Percentiles rank a stretch among this genome's conserved stretches.
These are phyloP conservation scores for Fusarium sambucinum DNA, from an alignment of 2,329 filamentous ascomycete species.

Conservation along the genomic window DNA sequence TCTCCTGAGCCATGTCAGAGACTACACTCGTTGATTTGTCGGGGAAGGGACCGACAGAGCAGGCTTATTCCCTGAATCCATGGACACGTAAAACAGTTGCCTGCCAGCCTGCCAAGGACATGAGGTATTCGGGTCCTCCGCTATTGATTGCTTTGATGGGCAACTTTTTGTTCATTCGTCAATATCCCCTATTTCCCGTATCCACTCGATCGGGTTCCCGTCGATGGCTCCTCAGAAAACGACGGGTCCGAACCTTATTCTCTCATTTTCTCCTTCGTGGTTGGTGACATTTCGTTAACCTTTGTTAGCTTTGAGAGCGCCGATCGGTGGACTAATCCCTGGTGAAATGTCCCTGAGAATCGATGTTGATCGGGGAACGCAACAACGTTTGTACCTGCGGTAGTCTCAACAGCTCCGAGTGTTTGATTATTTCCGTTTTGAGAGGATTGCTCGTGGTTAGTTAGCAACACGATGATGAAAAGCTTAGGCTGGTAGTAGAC, in stretches of 20 bases:
- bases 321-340: neutral
- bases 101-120: neutral
- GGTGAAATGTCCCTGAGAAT: constrained; percentile 1
- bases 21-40: neutral
- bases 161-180: neutral
- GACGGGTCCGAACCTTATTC: constrained; percentile 30
- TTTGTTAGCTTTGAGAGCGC: neutral
- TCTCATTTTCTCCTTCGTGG: neutral
- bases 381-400: constrained; percentile 2
- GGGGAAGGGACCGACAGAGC: neutral
- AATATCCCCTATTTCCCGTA: neutral
- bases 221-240: constrained; percentile 15
- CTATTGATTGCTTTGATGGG: neutral
- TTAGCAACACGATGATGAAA: neutral
- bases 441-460: neutral
- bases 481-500: neutral
- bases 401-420: neutral
- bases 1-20: neutral
- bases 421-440: neutral
- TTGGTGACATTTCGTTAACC: neutral
- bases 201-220: constrained; percentile 14
- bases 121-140: constrained; percentile 23
- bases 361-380: neutral
- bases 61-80: neutral
- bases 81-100: neutral